Base-by-base conservation (phyloP, 495 filamentous ascomycete genomes). In the Apodospora peruviana region DNA sequence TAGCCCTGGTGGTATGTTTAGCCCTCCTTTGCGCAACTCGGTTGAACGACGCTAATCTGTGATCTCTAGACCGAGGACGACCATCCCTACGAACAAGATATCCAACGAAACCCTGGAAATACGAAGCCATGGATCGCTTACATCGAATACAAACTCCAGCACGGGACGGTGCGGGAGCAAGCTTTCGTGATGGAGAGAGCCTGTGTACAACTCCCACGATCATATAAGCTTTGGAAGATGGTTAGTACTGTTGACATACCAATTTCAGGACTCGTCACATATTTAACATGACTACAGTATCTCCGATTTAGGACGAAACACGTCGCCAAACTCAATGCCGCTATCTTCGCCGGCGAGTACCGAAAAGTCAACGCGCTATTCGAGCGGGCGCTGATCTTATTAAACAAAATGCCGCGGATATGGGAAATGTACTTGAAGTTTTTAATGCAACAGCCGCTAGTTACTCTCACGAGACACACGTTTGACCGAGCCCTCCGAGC, bases 211-310 rank as follows among this genome's bases (percentile, higher is more conserved):
- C 78, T 97, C 23, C 94, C 94, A 32, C 81, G 94, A 52, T 96
- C 90, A 20, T 97, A 96, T 69, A 99, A 97, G 74, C 73, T 99
- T 21, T 99, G 94, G 94, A 99, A 96, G 72, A 87, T 91, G 83
- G 87, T 91, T 72, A 47, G 72, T 53, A 29, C 2, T 17, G 5
- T 10, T 36, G 21, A 22, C 8, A 29, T 20, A n/a, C n/a, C n/a
- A n/a, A n/a, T n/a, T n/a, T n/a, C n/a, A n/a, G n/a, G n/a, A n/a
- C n/a, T n/a, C n/a, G n/a, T n/a, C n/a, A n/a, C 7, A 14, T 23
- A 21, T 11, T 23, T 35, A 36, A 48, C 21, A 14, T 36, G 10
- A 11, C 20, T 11, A 64, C 51, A 91, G 87, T 99, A 97, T 65
- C 81, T 99, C 39, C 81, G 85, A 57, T 85, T 97, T 47, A 79